These are phyloP conservation scores for Jaapia argillacea DNA, from an alignment of 768 basidiomycete genomes.

Conservation along the genomic window DNA sequence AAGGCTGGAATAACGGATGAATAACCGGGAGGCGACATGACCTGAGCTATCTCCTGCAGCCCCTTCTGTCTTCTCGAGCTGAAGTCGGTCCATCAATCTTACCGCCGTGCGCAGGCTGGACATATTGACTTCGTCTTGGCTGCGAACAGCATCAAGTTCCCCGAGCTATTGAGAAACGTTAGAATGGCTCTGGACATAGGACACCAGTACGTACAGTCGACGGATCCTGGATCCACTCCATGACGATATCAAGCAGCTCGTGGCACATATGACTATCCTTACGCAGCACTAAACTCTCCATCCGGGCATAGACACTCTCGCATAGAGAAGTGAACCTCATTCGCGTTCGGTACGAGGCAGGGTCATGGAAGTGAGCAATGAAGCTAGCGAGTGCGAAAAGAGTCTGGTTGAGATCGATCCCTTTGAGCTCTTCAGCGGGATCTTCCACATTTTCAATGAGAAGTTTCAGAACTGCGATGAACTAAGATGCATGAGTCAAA, in stretches of 20 bases:
- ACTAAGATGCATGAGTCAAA: conserved; percentile 26
- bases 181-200: too few species aligned
- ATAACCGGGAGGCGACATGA: conserved; percentile 67
- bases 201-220: conserved; percentile 38
- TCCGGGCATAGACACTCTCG: conserved; percentile 54
- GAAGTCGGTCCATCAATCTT: conserved; percentile 64
- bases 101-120: conserved; percentile 67
- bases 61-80: conserved; percentile 48
- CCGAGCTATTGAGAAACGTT: too few species aligned
- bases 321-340: conserved; percentile 67
- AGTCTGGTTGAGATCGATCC: conserved; percentile 25
- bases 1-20: conserved; percentile 65
- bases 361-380: conserved; percentile 50
- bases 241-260: conserved; percentile 62
- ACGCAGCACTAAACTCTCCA: conserved; percentile 50
- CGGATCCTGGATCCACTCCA: conserved; percentile 66
- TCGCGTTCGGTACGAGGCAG: conserved; percentile 52
- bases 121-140: conserved; percentile 62
- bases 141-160: conserved; percentile 25
- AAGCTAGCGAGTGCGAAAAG: conserved; percentile 47
- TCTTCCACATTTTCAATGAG: conserved; percentile 64
- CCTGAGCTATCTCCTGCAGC: conserved; percentile 51
- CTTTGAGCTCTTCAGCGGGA: conserved; percentile 45
- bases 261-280: conserved; percentile 63
- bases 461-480: conserved; percentile 65